phyloP scores from a whole-genome alignment of 129 eudicot genomes.

The Pseudognaphalium luteoalbum region DNA sequence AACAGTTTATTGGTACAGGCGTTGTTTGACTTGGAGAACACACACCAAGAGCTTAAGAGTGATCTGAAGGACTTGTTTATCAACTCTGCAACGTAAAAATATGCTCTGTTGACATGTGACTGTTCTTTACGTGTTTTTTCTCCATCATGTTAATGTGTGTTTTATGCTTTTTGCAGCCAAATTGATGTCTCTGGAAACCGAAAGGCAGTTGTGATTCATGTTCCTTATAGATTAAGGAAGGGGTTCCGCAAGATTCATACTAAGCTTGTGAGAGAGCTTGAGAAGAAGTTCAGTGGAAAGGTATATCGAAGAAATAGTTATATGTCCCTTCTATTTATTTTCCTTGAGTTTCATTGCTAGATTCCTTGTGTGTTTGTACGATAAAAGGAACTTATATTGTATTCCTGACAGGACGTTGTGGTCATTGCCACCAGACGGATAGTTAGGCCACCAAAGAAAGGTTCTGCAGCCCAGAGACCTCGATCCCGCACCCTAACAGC shows the following conservation, averaged over 20 bases:
- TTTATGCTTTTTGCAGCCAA: constrained; percentile 41
- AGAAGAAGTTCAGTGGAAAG: constrained; percentile 94
- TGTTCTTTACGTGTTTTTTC: neutral
- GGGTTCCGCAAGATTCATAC: constrained; percentile 81
- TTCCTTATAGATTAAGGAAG: constrained; percentile 78
- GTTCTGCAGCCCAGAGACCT: constrained; percentile 72
- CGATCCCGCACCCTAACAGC: constrained; percentile 71
- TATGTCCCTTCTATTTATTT: neutral
- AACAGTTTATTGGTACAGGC: constrained; percentile 34
- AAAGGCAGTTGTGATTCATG: constrained; percentile 79
- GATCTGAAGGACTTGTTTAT: constrained; percentile 83
- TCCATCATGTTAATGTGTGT: neutral
- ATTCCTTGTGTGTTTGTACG: neutral
- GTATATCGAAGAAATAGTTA: constrained; percentile 26
- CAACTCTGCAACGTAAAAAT: constrained; percentile 61
- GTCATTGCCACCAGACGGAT: constrained; percentile 66
- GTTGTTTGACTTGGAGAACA: constrained; percentile 64
- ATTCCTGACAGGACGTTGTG: constrained; percentile 58
- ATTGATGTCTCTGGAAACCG: constrained; percentile 70
- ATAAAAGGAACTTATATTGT: neutral
- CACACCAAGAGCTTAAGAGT: constrained; percentile 68
- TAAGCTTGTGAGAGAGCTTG: constrained; percentile 88
- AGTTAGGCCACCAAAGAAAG: constrained; percentile 77
- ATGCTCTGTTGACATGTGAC: neutral
- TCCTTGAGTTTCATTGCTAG: neutral